Evolutionary conservation across 306 rosid species (phyloP), one percentile per base, ranked within the genome.

Genomic region (Castanospermum australe): DNA sequence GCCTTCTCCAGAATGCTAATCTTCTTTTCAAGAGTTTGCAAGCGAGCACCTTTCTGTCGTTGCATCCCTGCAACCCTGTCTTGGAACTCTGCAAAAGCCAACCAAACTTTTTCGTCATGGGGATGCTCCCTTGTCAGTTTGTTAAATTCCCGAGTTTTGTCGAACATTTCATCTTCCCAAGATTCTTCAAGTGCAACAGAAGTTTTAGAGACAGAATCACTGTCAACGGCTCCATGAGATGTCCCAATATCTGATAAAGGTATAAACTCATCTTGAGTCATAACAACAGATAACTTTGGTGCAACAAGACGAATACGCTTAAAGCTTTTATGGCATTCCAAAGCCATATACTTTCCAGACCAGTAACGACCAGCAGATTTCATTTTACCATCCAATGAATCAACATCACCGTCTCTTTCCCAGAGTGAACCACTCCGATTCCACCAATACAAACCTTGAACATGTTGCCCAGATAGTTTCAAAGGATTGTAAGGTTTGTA

Each of bases 1-100:
- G 99, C 97, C 88, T 94, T 94, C 91, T 94, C 97, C 61, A 94
- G 83, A 82, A 94, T 87, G 92, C 99, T 94, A 79, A 94, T 92
- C 87, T 94, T 94, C 86, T 91, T 94, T 71, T 92, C 97, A 77
- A 94, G 92, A 44, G 87, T 91, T 87, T 91, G 97, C 92, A 94
- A 86, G 60, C 97, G 97, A 81, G 99, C 99, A 80, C 95, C 97
- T 82, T 92, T 94, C 75, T 92, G 99, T 64, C 97, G 91, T 72
- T 92, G 97, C 93, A 84, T 91, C 30, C 80, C 81, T 10, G 97
- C 95, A 67, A 94, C 93, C 78, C 62, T 91, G 75, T 94, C 97
- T 85, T 92, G 99, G 82, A 92, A 95, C 78, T 90, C 94, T 2
- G 99, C 95, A 70, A 95, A 95, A 67, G 77, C 89, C 64, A 92